Base-by-base conservation (phyloP, 495 filamentous ascomycete genomes). In the Annulohypoxylon nitens region DNA sequence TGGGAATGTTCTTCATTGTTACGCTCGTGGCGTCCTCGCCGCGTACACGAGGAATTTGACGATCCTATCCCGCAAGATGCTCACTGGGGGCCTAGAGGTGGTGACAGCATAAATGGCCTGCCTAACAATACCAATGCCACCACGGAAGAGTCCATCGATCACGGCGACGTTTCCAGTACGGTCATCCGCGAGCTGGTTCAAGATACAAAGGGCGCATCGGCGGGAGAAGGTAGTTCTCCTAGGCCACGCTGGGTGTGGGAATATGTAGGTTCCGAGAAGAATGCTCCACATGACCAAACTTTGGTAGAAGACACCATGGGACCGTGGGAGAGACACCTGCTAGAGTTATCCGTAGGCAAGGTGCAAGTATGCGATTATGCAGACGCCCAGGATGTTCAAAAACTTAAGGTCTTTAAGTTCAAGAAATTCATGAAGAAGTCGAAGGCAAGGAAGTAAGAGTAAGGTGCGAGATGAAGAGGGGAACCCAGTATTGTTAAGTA, bases 1-100 rank as follows among this genome's bases (percentile, higher is more conserved):
- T 92, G 90, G 79, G 82, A 84, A 54, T 86, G 84, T 60, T 79
- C 81, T 4, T 85, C 88, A 0, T 79, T 92, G 20, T 61, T 81
- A 6, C 72, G 81, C 20, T 78, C 79, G 47, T 86, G 83, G 84
- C 72, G 73, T 12, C 78, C 81, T 58, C 65, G 69, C 30, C 77
- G 75, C 45, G 78, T 78, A 37, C 57, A 68, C 3, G 33, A 76
- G 36, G 53, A 50, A 7, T 80, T 79, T 36, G 7, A 36, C 4
- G 82, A 84, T 55, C 81, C 83, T 11, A 79, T 84, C 1, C 74
- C 81, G 0, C 65, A 59, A 18, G 61, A 76, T 71, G 76, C 77
- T 16, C 71, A 60, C n/a, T 84, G 82, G 83, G 80, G 79, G 12
- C 76, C 74, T 20, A 37, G 76, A 48, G n/a, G 57, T 11, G 33